Evolutionary conservation across 2,329 filamentous ascomycete species (phyloP), one percentile per base, ranked within the genome.

Genomic region (Alternaria triticimaculans): DNA sequence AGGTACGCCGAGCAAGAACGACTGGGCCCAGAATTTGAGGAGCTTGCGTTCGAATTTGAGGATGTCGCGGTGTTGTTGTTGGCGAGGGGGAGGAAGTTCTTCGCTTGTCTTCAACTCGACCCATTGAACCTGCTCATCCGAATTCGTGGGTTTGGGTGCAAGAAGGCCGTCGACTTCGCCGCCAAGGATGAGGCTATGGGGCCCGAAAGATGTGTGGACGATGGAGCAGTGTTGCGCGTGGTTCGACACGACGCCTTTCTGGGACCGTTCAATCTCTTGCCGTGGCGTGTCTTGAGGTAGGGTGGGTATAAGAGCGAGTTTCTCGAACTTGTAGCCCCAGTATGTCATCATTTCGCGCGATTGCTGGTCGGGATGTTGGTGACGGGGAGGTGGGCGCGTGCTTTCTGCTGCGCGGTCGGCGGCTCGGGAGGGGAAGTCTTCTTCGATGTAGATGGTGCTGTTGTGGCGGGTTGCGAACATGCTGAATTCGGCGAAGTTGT

Each of bases 271-370:
- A 66, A 99, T 97, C 62, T 90, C 88, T 1, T 92, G 90, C 60
- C 92, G 88, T 1, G 89, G 83, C 0, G 88, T 90, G 60, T 91
- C 87, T 90, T 93, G 96, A 89, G 94, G 97, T 1, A 90, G 87
- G 3, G 85, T 82, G 3, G 92, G 90, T 5, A 98, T 82, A 2
- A 96, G 90, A 7, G 90, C 89, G 2, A 99, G 81, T 0, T 93
- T 92, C 80, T 99, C 96, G 74, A 99, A 99, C 78, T 99, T 99
- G 83, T 99, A 99, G 37, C 95, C 95, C 95, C 95, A 98, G 76
- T 90, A 99, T 54, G 90, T 89, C 94, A 97, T 97, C 67, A 94
- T 84, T 62, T 96, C 91, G 55, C 91, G 89, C 0, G 92, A 87
- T 76, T 85, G 83, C 74, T 84, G 82, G 72, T 87, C 82, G 72